phyloP scores from a whole-genome alignment of 441 rosid genomes.

The Pelargonium cotyledonis region DNA sequence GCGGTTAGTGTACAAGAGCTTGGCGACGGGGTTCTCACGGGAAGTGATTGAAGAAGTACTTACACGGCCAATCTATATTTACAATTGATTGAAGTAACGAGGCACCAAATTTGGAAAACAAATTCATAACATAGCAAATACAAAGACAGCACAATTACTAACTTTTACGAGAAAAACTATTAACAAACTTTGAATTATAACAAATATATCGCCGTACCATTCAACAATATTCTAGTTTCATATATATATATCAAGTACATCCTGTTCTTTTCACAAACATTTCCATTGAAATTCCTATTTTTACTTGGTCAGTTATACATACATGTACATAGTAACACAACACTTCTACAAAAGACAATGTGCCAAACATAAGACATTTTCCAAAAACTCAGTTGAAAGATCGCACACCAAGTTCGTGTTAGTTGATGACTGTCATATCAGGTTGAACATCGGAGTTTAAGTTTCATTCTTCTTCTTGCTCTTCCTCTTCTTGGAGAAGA shows the following conservation, averaged over 20 bases:
- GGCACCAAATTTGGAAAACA: too few relatives aligned
- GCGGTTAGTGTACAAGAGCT: too few relatives aligned
- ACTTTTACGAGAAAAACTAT: too few relatives aligned
- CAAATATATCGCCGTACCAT: background rate
- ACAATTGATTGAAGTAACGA: too few relatives aligned
- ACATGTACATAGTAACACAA: background rate
- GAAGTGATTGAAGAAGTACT: too few relatives aligned
- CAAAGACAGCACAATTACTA: too few relatives aligned
- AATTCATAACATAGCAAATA: too few relatives aligned
- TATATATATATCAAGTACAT: background rate
- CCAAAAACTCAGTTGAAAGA: background rate
- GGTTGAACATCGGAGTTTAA: background rate
- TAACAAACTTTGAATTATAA: too few relatives aligned
- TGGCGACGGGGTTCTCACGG: too few relatives aligned
- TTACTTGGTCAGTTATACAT: background rate
- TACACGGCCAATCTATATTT: too few relatives aligned
- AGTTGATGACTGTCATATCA: too few relatives aligned
- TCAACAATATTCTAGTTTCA: background rate
- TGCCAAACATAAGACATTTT: background rate
- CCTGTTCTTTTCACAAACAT: background rate
- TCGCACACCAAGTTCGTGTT: background rate
- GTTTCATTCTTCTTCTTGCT: constrained; percentile 80
- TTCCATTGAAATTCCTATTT: background rate
- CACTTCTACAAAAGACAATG: too few relatives aligned
- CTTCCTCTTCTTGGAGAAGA: constrained; percentile 98